Conservation (phyloP, 2,329 filamentous ascomycete genomes). For the Fusarium agapanthi region DNA sequence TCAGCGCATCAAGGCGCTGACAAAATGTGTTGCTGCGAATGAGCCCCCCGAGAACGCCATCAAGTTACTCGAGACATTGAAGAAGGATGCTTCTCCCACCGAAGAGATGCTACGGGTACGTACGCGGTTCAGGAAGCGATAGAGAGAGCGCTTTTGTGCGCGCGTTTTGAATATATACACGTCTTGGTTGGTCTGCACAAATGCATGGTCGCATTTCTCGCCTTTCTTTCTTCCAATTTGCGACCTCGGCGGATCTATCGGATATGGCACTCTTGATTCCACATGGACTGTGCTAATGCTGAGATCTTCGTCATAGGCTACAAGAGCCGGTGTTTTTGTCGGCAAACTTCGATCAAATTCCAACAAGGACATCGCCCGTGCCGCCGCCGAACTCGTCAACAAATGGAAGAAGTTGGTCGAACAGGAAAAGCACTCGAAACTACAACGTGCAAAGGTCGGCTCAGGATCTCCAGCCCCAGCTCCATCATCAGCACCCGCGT, state of each 20-base stretch:
- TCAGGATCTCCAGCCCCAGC: conserved; percentile 52
- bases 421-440: conserved; percentile 62
- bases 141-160: not conserved
- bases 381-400: conserved; percentile 82
- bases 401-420: conserved; percentile 89
- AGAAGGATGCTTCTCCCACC: conserved; percentile 81
- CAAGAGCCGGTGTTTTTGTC: conserved; percentile 89
- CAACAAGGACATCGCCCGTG: conserved; percentile 81
- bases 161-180: conserved; percentile 8
- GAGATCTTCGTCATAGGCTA: conserved; percentile 61
- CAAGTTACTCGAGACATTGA: conserved; percentile 78
- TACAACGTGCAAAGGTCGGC: conserved; percentile 53
- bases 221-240: not conserved
- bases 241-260: not conserved
- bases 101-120: conserved; percentile 87
- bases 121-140: conserved; percentile 48
- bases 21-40: conserved; percentile 78
- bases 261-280: not conserved
- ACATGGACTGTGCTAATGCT: conserved; percentile 15
- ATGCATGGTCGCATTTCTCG: conserved; percentile 30
- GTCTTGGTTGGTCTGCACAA: conserved; percentile 24
- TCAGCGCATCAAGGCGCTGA: conserved; percentile 78
- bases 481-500: conserved; percentile 63
- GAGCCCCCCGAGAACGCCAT: conserved; percentile 78
- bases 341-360: conserved; percentile 81